Evolutionary conservation across 2,329 filamentous ascomycete genomes (phyloP), one percentile per base, ranked within the genome.

Genomic region (Neoascochyta sp.): DNA sequence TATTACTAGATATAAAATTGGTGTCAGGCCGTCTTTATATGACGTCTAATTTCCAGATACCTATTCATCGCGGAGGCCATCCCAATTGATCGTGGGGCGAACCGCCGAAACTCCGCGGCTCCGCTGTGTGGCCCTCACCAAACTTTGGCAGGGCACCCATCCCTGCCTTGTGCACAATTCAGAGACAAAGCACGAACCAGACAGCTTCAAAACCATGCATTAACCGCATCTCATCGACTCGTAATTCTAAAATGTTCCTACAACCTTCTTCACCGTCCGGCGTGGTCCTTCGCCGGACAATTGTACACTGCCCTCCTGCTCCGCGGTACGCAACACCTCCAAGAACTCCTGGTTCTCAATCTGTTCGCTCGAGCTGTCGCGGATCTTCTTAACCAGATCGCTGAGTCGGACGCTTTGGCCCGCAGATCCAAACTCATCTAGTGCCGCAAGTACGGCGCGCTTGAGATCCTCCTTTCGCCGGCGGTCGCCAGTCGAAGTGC

Each of bases 401-500:
- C 71, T 72, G 66, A 85, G 88, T 43, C 86, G 75, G 13, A 88
- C 85, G 1, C 75, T 73, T 39, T 57, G 54, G 7, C 80, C 77
- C 3, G 80, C 81, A 9, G 62, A 61, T 16, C 52, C 60, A 66
- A 94, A 75, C 49, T 95, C 88, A 56, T 96, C 90, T 9, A 98
- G 64, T 12, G 88, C 68, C 18, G 68, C 69, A 18, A 94, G 60
- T 1, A 94, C 72, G 0, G 83, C 88, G 34, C 76, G 78, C 72
- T 93, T 94, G 53, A 98, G 68, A 60, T 95, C 89, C 21, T 83
- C 80, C 57, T 81, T 84, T 43, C 86, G 73, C 57, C 86, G 81
- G 28, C 92, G 74, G 62, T 96, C 92, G n/a, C 80, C 80, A 1
- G 87, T 81, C 49, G 83, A 88, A 2, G 86, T 93, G n/a, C 92